A percentile compares a stretch with the other conserved stretches of the same genome.
Evolutionary conservation across 2,329 filamentous ascomycete species (phyloP).

Genomic region (Xylariaceae sp.): DNA sequence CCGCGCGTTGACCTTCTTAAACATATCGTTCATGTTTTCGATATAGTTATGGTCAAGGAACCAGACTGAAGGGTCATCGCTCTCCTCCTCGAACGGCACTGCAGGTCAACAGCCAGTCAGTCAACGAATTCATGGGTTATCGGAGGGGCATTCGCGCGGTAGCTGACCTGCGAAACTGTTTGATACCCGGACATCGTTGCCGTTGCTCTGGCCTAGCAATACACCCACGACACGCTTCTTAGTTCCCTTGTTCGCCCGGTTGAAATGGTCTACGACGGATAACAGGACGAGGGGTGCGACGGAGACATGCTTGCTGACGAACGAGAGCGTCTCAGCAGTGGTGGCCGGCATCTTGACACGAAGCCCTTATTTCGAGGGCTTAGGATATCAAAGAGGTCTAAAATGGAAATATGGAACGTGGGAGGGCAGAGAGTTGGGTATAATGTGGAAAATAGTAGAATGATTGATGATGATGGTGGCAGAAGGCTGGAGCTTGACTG

Average conservation of each 20-base stretch:
- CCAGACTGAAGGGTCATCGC: constrained; percentile 98
- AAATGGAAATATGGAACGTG: constrained; percentile 11
- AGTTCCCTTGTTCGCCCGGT: constrained; percentile 84
- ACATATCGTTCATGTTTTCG: constrained; percentile 99
- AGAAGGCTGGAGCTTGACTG: constrained; percentile 25
- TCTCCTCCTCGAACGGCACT: constrained; percentile 99
- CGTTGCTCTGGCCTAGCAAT: constrained; percentile 89
- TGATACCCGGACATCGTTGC: constrained; percentile 91
- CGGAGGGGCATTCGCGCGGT: background rate
- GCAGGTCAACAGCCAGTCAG: constrained; percentile 17
- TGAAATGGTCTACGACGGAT: constrained; percentile 97
- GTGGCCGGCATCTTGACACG: constrained; percentile 76
- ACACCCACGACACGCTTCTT: constrained; percentile 87
- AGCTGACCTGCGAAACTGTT: constrained; percentile 93
- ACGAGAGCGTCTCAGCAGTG: constrained; percentile 90
- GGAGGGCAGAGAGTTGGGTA: constrained; percentile 12
- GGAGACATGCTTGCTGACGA: constrained; percentile 91
- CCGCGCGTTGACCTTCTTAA: constrained; percentile 98
- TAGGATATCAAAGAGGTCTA: constrained; percentile 3
- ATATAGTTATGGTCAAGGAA: constrained; percentile 99
- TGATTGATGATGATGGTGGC: constrained; percentile 1
- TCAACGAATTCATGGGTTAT: background rate
- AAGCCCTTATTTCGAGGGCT: background rate
- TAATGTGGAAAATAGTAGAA: constrained; percentile 2
- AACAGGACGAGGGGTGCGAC: constrained; percentile 97